Percentiles rank a stretch among this genome's conserved stretches.
Conservation (phyloP, 192 early-diverging fungal species). For the Podochytrium sp. region DNA sequence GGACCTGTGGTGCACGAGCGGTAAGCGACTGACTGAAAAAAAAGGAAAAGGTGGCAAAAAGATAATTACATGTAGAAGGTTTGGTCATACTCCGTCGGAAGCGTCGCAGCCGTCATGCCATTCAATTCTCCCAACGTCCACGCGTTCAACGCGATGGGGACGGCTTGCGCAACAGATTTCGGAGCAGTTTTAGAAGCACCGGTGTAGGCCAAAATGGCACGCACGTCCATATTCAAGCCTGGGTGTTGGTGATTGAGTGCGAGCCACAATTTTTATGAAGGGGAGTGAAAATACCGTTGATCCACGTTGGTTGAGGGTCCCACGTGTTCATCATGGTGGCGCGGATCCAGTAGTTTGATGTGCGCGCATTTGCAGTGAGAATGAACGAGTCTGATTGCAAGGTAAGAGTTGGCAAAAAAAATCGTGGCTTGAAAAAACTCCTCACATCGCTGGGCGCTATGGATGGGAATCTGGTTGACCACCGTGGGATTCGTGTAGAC, state of each 20-base stretch:
- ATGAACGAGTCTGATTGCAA: background rate
- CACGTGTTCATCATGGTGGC: constrained; percentile 4
- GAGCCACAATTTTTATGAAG: too few species aligned
- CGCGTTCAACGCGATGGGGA: background rate
- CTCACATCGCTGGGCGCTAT: constrained; percentile 76
- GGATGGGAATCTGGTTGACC: constrained; percentile 60
- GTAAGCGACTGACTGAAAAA: background rate
- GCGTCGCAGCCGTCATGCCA: background rate
- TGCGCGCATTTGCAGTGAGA: background rate
- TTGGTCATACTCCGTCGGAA: background rate
- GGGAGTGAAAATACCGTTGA: too few species aligned
- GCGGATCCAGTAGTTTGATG: constrained; percentile 5
- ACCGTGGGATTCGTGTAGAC: constrained; percentile 57
- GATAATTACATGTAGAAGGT: background rate
- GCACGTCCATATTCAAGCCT: constrained; percentile 8
- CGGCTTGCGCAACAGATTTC: background rate
- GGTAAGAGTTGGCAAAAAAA: constrained; percentile 39
- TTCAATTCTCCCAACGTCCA: constrained; percentile 27
- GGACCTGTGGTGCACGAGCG: background rate
- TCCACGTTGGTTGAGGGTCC: background rate
- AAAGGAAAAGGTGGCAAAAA: background rate
- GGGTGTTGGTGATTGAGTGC: too few species aligned
- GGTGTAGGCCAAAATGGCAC: background rate
- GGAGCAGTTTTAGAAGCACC: background rate
- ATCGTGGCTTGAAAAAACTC: constrained; percentile 30